A percentile compares a stretch with the other conserved stretches of the same genome.
These are phyloP conservation scores for Chrysosporium queenslandicum DNA, from an alignment of 2,329 filamentous ascomycete genomes.

Conservation along the genomic window DNA sequence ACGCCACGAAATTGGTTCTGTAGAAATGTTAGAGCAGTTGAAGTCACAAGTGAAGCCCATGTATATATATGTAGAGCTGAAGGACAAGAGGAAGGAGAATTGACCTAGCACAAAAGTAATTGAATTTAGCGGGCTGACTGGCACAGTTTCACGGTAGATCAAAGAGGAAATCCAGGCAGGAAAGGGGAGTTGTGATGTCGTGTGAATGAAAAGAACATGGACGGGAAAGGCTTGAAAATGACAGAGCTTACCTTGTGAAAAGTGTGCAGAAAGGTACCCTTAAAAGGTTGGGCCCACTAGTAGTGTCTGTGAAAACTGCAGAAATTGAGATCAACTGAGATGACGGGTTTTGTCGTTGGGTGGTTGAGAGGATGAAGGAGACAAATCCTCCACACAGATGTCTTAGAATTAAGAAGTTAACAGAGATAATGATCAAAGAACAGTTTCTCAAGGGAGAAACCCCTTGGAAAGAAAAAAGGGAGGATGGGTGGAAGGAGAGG, in stretches of 20 bases:
- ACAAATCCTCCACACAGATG: background rate
- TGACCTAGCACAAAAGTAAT: background rate
- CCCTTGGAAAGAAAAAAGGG: slow-evolving; percentile 1
- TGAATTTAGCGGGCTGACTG: background rate
- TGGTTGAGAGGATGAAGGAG: background rate
- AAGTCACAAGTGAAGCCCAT: background rate
- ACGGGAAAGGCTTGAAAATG: background rate
- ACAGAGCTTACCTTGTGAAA: background rate
- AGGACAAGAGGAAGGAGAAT: background rate
- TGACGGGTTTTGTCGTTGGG: background rate
- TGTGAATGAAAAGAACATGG: background rate
- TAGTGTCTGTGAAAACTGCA: background rate
- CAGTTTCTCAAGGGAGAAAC: slow-evolving; percentile 16
- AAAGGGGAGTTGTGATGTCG: background rate
- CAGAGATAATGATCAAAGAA: background rate
- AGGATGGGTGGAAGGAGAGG: slow-evolving; percentile 8
- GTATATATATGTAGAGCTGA: background rate
- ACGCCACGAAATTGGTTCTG: background rate
- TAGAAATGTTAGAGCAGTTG: background rate
- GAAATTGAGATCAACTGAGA: background rate
- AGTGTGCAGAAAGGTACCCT: background rate
- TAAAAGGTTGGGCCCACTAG: background rate
- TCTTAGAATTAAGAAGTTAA: background rate
- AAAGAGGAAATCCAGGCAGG: background rate
- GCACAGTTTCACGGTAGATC: background rate